Conservation (phyloP, 2,329 filamentous ascomycete species). For the Fusarium piperis region DNA sequence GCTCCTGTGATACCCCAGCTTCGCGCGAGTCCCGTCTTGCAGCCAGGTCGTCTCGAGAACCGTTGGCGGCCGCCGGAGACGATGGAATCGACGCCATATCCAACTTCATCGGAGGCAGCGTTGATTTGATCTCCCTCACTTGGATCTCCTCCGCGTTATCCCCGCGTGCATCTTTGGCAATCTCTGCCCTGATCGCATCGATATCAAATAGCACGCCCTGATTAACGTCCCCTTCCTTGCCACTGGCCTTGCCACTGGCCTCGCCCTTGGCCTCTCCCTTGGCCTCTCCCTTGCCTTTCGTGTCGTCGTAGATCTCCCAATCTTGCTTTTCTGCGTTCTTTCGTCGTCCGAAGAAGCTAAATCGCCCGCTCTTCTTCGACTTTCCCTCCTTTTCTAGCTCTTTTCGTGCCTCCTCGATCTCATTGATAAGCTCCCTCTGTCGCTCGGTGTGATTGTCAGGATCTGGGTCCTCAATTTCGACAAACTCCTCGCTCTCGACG, state of each 20-base stretch:
- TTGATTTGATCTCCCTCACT: conserved; percentile 86
- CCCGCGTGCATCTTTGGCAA: conserved; percentile 74
- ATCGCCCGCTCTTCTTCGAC: conserved; percentile 66
- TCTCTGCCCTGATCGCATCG: conserved; percentile 88
- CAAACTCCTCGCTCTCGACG: conserved; percentile 92
- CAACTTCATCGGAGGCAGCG: conserved; percentile 89
- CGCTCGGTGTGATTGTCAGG: conserved; percentile 89
- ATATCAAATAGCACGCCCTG: conserved; percentile 88
- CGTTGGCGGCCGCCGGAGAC: conserved; percentile 34
- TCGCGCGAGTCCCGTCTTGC: conserved; percentile 40
- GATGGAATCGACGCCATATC: conserved; percentile 57
- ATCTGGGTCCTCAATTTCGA: conserved; percentile 96
- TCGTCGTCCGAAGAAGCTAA: conserved; percentile 83
- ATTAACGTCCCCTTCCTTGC: conserved; percentile 56
- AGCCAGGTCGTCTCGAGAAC: conserved; percentile 25
- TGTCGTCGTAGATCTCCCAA: conserved; percentile 94
- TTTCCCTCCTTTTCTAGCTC: conserved; percentile 84
- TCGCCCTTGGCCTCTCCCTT: conserved; percentile 54
- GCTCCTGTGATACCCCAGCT: conserved; percentile 32
- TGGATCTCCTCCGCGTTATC: conserved; percentile 62
- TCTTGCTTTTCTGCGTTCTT: conserved; percentile 85
- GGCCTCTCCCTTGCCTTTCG: conserved; percentile 51
- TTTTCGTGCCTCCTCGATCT: conserved; percentile 93
- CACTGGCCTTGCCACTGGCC: conserved; percentile 38
- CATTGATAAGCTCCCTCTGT: conserved; percentile 92